Base-by-base conservation (phyloP, 2,329 filamentous ascomycete species). In the Camptophora hylomeconis region DNA sequence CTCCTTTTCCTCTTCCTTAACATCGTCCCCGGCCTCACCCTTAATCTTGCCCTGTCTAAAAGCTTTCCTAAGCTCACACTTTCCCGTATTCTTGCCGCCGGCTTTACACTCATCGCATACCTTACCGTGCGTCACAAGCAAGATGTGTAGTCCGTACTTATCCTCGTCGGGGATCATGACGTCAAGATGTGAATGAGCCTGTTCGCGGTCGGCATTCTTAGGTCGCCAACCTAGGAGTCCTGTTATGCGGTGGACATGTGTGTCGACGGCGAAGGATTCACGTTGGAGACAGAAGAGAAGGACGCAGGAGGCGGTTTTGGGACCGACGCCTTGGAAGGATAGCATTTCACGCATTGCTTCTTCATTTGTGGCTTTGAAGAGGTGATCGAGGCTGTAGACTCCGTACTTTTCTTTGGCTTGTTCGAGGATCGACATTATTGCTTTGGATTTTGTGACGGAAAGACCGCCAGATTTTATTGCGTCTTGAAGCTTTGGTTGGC, bases 271-370 rank as follows among this genome's bases (percentile, higher is more conserved):
- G 39, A 77, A 76, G 31, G 60, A 66, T 2, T 72, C 71, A 0
- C 71, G 61, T 41, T 71, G 68, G 5, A 77, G 58, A 43, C 72
- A 76, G 53, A 77, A 76, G 2, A 76, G 58, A 5, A 72, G 51
- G 4, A 77, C 72, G 38, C 72, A 77, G 2, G 69, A 69, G 3
- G 72, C 72, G 0, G 72, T 76, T 44, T 77, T 77, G n/a, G 67
- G 64, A 0, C 72, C 72, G 24, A 77, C 74, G 4, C 72, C 72
- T 2, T 70, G 70, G 37, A 67, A 75, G 16, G 63, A 65, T 16
- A 67, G 57, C 30, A 76, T 54, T 28, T 67, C 61, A 11, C 58
- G 51, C 56, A 76, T 69, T 2, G 66, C 72, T 7, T 73, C 64
- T 26, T 70, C 58, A 13, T 58, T 68, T 20, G 57, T 55, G 16